Evolutionary conservation across 148 eudicot species (phyloP).

Genomic region (Camellia granthamiana): DNA sequence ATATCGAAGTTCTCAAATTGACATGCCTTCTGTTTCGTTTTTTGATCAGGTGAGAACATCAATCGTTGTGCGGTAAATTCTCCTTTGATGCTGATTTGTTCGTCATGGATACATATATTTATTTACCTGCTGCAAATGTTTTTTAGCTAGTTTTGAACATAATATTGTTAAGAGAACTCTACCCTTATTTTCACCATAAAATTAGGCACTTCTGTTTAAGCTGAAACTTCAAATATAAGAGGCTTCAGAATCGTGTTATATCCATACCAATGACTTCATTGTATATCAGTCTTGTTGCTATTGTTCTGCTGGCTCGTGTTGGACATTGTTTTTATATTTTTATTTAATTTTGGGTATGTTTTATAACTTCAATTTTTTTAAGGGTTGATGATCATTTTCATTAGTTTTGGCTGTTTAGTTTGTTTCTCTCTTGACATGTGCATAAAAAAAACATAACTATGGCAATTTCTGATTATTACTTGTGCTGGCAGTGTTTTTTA

Average conservation of each 20-base stretch:
- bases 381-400: neutral
- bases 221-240: neutral
- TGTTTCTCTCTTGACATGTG: neutral
- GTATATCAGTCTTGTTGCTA: neutral
- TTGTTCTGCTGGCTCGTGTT: neutral
- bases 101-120: neutral
- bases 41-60: slow-evolving; percentile 39
- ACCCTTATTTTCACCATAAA: neutral
- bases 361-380: neutral
- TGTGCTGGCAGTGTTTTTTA: neutral
- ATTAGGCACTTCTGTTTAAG: neutral
- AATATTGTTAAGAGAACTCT: neutral
- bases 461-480: neutral
- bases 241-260: neutral
- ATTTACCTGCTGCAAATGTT: neutral
- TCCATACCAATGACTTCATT: neutral
- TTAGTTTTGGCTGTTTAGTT: neutral
- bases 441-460: neutral
- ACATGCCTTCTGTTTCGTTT: slow-evolving; percentile 14
- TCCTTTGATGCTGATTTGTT: neutral
- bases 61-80: neutral
- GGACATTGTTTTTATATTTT: neutral
- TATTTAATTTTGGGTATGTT: neutral
- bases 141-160: neutral
- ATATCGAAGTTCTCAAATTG: slow-evolving; percentile 20